These are phyloP conservation scores for Colletotrichum plurivorum DNA, from an alignment of 2,329 filamentous ascomycete genomes.

Conservation along the genomic window DNA sequence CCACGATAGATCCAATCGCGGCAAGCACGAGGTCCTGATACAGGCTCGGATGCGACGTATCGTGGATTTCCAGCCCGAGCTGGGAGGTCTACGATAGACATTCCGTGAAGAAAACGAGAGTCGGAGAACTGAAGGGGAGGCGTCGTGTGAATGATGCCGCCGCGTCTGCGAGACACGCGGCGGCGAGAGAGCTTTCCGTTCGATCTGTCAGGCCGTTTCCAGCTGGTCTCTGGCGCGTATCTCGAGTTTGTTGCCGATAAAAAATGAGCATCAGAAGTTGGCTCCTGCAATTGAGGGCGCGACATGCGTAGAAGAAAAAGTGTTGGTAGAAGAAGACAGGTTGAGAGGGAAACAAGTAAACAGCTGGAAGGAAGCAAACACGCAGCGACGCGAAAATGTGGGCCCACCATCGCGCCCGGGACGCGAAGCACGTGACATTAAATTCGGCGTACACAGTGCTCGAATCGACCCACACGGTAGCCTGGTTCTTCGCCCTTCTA, in stretches of 20 bases:
- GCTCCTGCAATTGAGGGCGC: background rate
- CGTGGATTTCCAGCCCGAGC: constrained; percentile 54
- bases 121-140: constrained; percentile 87
- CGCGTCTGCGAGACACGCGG: constrained; percentile 24
- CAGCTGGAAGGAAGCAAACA: background rate
- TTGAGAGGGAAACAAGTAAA: background rate
- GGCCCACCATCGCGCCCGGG: constrained; percentile 25
- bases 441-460: background rate
- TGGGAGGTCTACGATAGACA: constrained; percentile 66
- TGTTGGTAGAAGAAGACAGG: background rate
- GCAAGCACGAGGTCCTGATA: constrained; percentile 66
- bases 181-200: constrained; percentile 62
- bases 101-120: constrained; percentile 78
- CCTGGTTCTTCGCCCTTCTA: background rate
- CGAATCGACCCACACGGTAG: background rate
- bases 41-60: constrained; percentile 75
- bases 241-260: constrained; percentile 44
- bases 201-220: constrained; percentile 43
- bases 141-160: constrained; percentile 72
- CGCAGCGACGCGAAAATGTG: background rate
- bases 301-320: background rate
- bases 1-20: constrained; percentile 61
- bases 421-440: constrained; percentile 46
- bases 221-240: constrained; percentile 47
- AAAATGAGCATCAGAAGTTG: constrained; percentile 13